Evolutionary conservation across 306 rosid genomes (phyloP).

Genomic region (Ammopiptanthus mongolicus): DNA sequence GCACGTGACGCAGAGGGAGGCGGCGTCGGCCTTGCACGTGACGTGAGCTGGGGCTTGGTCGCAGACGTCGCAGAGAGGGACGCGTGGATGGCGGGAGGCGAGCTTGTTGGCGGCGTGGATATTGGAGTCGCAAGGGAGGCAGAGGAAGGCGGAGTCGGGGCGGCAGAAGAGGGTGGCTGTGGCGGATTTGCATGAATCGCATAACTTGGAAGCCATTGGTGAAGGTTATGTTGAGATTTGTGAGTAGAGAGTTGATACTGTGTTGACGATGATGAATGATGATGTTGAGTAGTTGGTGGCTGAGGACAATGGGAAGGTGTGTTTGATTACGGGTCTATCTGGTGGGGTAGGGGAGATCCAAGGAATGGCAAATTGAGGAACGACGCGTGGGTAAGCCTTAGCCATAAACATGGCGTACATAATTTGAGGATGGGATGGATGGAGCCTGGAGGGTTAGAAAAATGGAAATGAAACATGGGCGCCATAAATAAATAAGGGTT

Average conservation of each 20-base stretch:
- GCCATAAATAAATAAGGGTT: no score
- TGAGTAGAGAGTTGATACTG: no score
- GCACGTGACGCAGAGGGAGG: constrained; percentile 77
- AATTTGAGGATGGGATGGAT: no score
- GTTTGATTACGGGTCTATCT: constrained; percentile 30
- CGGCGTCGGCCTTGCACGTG: constrained; percentile 95
- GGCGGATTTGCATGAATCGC: constrained; percentile 84
- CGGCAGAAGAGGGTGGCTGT: constrained; percentile 80
- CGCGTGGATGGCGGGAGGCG: constrained; percentile 93
- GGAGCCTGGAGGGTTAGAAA: no score
- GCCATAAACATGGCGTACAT: constrained; percentile 28
- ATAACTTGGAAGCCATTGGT: constrained; percentile 74
- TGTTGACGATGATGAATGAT: no score
- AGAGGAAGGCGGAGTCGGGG: constrained; percentile 87
- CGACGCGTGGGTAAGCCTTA: constrained; percentile 45
- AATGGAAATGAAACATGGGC: no score
- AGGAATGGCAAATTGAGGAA: not conserved
- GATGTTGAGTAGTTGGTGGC: not conserved
- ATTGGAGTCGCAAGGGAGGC: constrained; percentile 64
- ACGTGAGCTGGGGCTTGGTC: constrained; percentile 93
- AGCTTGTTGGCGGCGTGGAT: constrained; percentile 95
- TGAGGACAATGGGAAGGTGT: not conserved
- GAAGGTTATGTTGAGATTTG: not conserved
- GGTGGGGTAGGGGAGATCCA: constrained; percentile 56
- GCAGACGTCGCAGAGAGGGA: constrained; percentile 79